These are phyloP conservation scores for Mycena metata DNA, from an alignment of 768 basidiomycete genomes.

Conservation along the genomic window DNA sequence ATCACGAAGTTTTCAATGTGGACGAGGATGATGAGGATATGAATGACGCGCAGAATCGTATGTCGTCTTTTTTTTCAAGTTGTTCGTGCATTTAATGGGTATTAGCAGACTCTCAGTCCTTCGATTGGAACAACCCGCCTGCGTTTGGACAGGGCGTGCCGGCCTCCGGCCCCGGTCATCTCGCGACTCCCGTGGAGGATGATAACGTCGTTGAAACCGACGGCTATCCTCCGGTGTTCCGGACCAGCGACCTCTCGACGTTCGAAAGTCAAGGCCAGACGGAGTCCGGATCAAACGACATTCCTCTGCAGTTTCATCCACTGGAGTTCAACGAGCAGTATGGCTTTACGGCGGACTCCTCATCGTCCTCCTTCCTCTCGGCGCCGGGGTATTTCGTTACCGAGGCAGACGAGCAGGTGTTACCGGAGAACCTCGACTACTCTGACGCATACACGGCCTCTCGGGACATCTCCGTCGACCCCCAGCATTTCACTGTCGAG, in stretches of 20 bases:
- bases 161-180: slow-evolving; percentile 21
- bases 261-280: slow-evolving; percentile 8
- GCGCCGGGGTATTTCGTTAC: slow-evolving; percentile 24
- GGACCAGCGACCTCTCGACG: slow-evolving; percentile 32
- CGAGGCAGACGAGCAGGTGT: slow-evolving; percentile 28
- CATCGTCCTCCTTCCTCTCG: background rate
- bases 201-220: slow-evolving; percentile 19
- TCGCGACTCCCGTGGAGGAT: slow-evolving; percentile 21
- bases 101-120: slow-evolving; percentile 6
- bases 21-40: slow-evolving; percentile 11
- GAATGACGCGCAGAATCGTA: background rate
- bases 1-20: slow-evolving; percentile 15
- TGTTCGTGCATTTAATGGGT: background rate
- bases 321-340: too few relatives aligned
- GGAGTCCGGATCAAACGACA: slow-evolving; percentile 7
- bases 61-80: background rate
- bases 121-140: slow-evolving; percentile 34
- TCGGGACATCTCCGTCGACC: slow-evolving; percentile 29
- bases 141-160: slow-evolving; percentile 23
- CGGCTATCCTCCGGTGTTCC: slow-evolving; percentile 14
- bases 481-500: slow-evolving; percentile 31
- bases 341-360: too few relatives aligned
- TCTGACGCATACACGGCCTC: slow-evolving; percentile 28
- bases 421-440: slow-evolving; percentile 1
- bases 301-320: background rate